Percentiles rank a stretch among this genome's conserved stretches.
phyloP scores from a whole-genome alignment of 345 rosid species.

The Hibiscus syriacus region DNA sequence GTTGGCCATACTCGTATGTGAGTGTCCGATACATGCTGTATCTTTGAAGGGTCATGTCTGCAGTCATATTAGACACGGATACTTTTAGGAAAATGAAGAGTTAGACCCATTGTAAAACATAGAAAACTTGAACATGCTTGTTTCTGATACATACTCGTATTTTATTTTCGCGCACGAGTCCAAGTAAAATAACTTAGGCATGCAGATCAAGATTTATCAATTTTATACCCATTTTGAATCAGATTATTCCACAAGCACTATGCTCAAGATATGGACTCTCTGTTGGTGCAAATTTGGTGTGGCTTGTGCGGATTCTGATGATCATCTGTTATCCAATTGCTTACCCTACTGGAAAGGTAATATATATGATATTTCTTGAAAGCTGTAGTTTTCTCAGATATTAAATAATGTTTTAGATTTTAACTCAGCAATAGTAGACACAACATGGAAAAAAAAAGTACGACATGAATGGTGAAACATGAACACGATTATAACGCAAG shows the following conservation, averaged over 20 bases:
- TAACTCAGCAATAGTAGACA: not conserved
- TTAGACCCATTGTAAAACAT: not conserved
- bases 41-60: no score
- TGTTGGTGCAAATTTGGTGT: conserved; percentile 80
- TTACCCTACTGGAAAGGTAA: conserved; percentile 89
- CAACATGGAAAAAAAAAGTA: no score
- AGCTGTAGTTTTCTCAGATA: no score
- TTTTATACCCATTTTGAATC: not conserved
- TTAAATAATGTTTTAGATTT: no score
- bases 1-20: not conserved
- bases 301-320: conserved; percentile 90
- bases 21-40: not conserved
- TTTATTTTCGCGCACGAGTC: not conserved
- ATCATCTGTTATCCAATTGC: conserved; percentile 78
- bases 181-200: not conserved
- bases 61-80: not conserved
- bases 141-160: not conserved
- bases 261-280: conserved; percentile 94
- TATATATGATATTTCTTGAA: not conserved
- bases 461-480: no score
- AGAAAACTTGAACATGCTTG: not conserved
- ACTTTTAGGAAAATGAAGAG: not conserved
- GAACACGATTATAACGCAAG: not conserved
- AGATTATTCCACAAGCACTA: conserved; percentile 97
- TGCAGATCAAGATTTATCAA: not conserved